phyloP scores from a whole-genome alignment of 495 filamentous ascomycete species.

The Pseudevernia furfuracea region DNA sequence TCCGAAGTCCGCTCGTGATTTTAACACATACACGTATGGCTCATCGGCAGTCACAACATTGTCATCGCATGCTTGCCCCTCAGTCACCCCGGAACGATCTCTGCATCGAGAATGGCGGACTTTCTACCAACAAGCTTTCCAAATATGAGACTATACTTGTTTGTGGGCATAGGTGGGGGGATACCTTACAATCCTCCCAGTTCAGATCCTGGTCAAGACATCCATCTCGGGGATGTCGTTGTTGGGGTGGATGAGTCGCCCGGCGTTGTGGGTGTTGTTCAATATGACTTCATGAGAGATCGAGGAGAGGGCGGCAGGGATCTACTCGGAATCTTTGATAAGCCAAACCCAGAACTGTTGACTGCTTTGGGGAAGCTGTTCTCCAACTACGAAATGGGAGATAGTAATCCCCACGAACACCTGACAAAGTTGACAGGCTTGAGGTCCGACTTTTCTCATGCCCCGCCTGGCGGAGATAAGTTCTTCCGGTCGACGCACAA shows the following conservation, averaged over 20 bases:
- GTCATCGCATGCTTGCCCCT: constrained; percentile 33
- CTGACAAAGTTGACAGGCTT: neutral
- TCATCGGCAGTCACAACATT: constrained; percentile 32
- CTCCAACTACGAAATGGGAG: constrained; percentile 8
- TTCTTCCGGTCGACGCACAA: neutral
- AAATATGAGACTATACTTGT: constrained; percentile 32
- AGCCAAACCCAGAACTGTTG: neutral
- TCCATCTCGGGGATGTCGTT: constrained; percentile 40
- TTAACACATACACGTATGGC: constrained; percentile 32
- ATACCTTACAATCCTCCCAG: constrained; percentile 18
- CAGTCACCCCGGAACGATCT: constrained; percentile 28
- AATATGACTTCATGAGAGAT: constrained; percentile 18
- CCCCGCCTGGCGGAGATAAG: neutral
- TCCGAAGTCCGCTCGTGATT: constrained; percentile 21
- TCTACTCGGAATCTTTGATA: neutral
- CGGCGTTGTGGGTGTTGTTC: constrained; percentile 30
- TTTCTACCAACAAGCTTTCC: constrained; percentile 33
- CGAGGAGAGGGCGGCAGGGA: neutral
- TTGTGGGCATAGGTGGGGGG: constrained; percentile 33
- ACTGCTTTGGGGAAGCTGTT: constrained; percentile 22
- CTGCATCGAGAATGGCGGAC: constrained; percentile 29
- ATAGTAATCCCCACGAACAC: neutral
- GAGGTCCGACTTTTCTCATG: neutral
- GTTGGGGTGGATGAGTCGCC: constrained; percentile 32
- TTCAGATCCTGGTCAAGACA: constrained; percentile 27